Conservation (phyloP, 495 filamentous ascomycete species). For the Staphylotrichum longicolle region DNA sequence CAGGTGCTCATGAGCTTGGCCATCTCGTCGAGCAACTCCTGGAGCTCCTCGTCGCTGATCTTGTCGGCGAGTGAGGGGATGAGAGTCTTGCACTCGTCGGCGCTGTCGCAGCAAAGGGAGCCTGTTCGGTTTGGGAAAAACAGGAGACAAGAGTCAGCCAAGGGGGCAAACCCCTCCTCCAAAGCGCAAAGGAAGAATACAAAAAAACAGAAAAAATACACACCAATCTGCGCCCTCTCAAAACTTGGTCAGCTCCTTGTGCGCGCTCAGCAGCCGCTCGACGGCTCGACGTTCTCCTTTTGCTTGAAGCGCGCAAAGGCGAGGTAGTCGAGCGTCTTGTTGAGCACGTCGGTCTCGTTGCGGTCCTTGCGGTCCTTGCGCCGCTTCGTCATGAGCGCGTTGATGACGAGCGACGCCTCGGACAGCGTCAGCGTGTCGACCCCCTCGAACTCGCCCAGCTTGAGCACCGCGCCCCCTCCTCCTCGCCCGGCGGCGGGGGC, state of each 20-base stretch:
- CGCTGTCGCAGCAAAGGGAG: constrained; percentile 83
- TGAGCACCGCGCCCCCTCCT: constrained; percentile 77
- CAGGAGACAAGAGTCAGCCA: constrained; percentile 4
- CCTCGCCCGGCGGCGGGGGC: constrained; percentile 70
- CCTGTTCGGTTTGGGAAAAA: constrained; percentile 47
- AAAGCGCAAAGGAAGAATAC: background rate
- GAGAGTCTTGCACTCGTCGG: constrained; percentile 93
- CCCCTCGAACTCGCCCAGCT: constrained; percentile 87
- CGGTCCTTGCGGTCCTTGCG: constrained; percentile 60
- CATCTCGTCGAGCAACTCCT: constrained; percentile 87
- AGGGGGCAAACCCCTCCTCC: background rate
- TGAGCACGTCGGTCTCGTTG: constrained; percentile 70
- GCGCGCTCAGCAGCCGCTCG: constrained; percentile 72
- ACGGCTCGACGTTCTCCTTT: constrained; percentile 91
- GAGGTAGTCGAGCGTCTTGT: constrained; percentile 85
- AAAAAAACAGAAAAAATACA: constrained; percentile 12
- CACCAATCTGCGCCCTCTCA: constrained; percentile 90
- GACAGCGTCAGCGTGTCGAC: constrained; percentile 84
- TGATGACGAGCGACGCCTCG: constrained; percentile 88
- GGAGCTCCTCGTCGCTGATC: constrained; percentile 80
- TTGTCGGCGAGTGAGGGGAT: constrained; percentile 89
- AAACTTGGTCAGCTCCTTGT: constrained; percentile 80
- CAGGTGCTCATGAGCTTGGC: constrained; percentile 57
- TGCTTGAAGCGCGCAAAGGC: constrained; percentile 93
- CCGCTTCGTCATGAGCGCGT: constrained; percentile 77